Base-by-base conservation (phyloP, 106 monocot species). In the Platanthera guangdongensis region DNA sequence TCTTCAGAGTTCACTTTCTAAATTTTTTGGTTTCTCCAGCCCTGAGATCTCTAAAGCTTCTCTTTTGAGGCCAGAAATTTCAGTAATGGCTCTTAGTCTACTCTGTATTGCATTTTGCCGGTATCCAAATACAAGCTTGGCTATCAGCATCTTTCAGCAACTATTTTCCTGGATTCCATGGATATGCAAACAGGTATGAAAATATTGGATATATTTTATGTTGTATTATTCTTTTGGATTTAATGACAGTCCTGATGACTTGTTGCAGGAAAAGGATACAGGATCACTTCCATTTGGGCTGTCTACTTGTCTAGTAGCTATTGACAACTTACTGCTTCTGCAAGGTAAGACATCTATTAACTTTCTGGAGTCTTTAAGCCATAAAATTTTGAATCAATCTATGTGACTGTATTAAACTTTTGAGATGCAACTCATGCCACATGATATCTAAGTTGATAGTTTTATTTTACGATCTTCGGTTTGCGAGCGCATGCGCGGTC, bases 121-220 rank as follows among this genome's bases (percentile, higher is more conserved):
- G 51, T 85, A 83, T 80, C 86, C 82, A 1, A 30, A 71, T 18
- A 68, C 76, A 22, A 83, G 53, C 48, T 87, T 92, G 16, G 81
- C 89, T 62, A 28, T 30, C 47, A 80, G 39, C 19, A 81, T 92
- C 71, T 94, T 90, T 75, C 82, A 83, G 55, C 83, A 84, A 79
- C 57, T 85, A 12, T 12, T 99, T 50, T 92, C 86, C 25, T 99
- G 92, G 94, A 88, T 90, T 51, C 88, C 87, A 73, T 99, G 97
- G 97, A 83, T 99, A 75, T 85, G 64, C 79, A 82, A 87, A 55
- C 84, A 92, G 91, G 97, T 99, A 70, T 68, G 67, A 49, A 53
- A 81, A 70, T 47, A n/a, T 18, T 1, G 1, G n/a, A 47, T 14
- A 62, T 15, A 71, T 19, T 74, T 70, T 51, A 68, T 55, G 39